phyloP scores from a whole-genome alignment of 148 eudicot genomes.

The Simmondsia chinensis region DNA sequence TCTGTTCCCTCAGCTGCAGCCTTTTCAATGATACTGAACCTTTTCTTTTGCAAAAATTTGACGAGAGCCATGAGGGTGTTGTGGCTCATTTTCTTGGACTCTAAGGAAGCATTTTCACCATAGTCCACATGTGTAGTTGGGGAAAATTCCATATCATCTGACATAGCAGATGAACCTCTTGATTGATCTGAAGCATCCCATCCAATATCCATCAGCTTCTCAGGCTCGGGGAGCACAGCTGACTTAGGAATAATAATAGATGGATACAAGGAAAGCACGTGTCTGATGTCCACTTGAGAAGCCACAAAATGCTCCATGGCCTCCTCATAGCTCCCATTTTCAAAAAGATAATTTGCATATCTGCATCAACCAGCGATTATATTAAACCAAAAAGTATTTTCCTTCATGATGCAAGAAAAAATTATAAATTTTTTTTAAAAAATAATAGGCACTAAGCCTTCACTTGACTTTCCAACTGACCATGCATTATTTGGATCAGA shows the following conservation, averaged over 20 bases:
- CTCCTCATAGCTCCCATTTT: slow-evolving; percentile 94
- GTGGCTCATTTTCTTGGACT: slow-evolving; percentile 87
- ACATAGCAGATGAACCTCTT: slow-evolving; percentile 67
- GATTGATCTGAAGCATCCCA: slow-evolving; percentile 59
- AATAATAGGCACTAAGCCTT: too few relatives aligned
- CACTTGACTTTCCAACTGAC: too few relatives aligned
- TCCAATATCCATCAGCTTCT: slow-evolving; percentile 60
- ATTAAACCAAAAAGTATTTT: too few relatives aligned
- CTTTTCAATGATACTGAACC: slow-evolving; percentile 66
- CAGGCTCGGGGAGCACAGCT: slow-evolving; percentile 54
- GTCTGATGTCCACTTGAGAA: slow-evolving; percentile 90
- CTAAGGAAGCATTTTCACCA: slow-evolving; percentile 58
- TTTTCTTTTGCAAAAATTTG: slow-evolving; percentile 87
- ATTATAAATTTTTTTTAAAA: too few relatives aligned
- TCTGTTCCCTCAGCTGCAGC: slow-evolving; percentile 98
- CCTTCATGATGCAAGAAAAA: too few relatives aligned
- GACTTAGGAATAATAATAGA: slow-evolving; percentile 77
- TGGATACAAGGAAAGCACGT: slow-evolving; percentile 88
- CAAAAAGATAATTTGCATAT: slow-evolving; percentile 88
- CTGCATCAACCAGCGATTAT: slow-evolving; percentile 32
- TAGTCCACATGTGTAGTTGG: slow-evolving; percentile 33
- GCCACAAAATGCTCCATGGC: slow-evolving; percentile 95
- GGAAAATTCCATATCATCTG: slow-evolving; percentile 83
- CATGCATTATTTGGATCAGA: too few relatives aligned
- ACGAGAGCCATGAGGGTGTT: slow-evolving; percentile 90